These are phyloP conservation scores for Graphilbum ipis-grandicollis DNA, from an alignment of 2,329 filamentous ascomycete genomes.

Conservation along the genomic window DNA sequence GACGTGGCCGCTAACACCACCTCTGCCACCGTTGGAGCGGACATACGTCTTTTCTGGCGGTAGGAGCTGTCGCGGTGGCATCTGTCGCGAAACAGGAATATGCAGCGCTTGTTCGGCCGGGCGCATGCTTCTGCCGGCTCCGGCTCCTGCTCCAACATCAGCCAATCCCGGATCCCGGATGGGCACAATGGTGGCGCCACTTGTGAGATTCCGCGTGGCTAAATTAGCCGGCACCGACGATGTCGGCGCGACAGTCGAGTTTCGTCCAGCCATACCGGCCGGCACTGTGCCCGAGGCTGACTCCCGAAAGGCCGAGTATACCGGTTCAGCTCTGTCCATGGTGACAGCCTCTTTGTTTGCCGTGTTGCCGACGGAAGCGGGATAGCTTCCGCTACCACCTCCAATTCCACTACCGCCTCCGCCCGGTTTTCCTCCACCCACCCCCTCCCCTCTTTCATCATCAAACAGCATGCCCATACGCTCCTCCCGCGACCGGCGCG, in stretches of 20 bases:
- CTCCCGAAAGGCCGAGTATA: background rate
- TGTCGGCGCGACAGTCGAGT: too few species aligned
- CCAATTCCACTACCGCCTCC: background rate
- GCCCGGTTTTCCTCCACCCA: background rate
- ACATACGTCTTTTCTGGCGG: background rate
- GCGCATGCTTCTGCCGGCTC: too few species aligned
- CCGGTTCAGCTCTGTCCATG: background rate
- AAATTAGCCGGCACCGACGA: too few species aligned
- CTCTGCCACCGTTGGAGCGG: background rate
- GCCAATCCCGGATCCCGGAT: too few species aligned
- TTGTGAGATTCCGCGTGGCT: too few species aligned
- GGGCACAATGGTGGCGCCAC: background rate
- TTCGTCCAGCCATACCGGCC: background rate
- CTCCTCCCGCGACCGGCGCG: background rate
- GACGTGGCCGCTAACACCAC: too few species aligned
- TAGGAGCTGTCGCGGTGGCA: too few species aligned
- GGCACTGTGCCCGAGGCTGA: background rate
- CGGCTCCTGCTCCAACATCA: too few species aligned
- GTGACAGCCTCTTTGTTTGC: background rate
- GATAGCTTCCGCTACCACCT: background rate
- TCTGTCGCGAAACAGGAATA: too few species aligned
- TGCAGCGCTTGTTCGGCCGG: too few species aligned
- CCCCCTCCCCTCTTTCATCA: too few species aligned
- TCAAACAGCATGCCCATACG: background rate
- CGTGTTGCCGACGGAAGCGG: too few species aligned